Evolutionary conservation across 495 filamentous ascomycete species (phyloP).

Genomic region (Hypoxylon lienhwacheense): DNA sequence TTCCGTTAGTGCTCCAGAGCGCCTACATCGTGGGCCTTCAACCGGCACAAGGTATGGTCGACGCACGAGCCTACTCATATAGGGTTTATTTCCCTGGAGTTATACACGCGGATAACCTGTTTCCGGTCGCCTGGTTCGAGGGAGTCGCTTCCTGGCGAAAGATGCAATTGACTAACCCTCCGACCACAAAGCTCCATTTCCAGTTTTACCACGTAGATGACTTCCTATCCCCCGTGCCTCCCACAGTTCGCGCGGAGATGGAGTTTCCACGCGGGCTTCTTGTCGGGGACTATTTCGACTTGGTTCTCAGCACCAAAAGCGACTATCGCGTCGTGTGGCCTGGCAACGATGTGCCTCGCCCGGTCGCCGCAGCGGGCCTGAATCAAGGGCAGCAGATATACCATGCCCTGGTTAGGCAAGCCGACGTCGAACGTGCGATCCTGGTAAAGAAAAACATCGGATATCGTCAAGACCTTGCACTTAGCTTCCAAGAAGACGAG

Average conservation of each 20-base stretch:
- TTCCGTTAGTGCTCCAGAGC: too few species aligned
- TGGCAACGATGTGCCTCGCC: background rate
- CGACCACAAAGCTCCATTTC: constrained; percentile 6
- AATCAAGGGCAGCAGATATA: too few species aligned
- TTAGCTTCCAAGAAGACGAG: too few species aligned
- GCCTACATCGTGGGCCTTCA: too few species aligned
- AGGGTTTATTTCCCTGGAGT: too few species aligned
- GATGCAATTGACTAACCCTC: constrained; percentile 6
- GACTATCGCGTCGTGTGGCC: background rate
- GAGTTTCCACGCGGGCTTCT: constrained; percentile 7
- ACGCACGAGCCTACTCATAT: too few species aligned
- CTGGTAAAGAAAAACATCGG: background rate
- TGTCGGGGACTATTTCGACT: constrained; percentile 1
- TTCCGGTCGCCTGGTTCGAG: background rate
- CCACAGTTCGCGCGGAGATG: background rate
- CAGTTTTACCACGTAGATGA: background rate
- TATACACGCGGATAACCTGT: too few species aligned
- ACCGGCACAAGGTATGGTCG: too few species aligned
- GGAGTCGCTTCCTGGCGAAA: background rate
- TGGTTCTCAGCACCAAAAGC: background rate
- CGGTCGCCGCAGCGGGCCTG: too few species aligned
- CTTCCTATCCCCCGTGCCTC: background rate
- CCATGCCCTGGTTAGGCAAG: too few species aligned
- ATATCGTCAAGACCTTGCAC: too few species aligned
- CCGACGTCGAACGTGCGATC: background rate